Percentiles rank a stretch among this genome's conserved stretches.
phyloP scores from a whole-genome alignment of 2,329 filamentous ascomycete species.

The Verticillium zaregamsianum region DNA sequence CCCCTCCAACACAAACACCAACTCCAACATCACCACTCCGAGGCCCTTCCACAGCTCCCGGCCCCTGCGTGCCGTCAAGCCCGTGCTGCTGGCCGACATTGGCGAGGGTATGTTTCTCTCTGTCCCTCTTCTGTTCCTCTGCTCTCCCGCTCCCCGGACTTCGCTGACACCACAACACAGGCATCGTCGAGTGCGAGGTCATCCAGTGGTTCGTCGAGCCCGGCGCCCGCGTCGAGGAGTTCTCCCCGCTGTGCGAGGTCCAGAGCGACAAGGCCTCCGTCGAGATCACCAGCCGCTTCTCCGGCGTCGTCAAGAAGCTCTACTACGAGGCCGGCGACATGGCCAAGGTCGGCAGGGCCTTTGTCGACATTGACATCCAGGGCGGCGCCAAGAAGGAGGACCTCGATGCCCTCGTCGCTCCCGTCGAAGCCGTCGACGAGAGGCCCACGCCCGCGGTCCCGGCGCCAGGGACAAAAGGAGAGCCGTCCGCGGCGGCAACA shows the following conservation, averaged over 20 bases:
- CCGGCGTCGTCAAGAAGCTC: slow-evolving; percentile 92
- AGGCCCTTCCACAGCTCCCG: slow-evolving; percentile 49
- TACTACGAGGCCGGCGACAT: slow-evolving; percentile 96
- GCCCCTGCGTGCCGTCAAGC: slow-evolving; percentile 60
- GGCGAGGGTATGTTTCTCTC: slow-evolving; percentile 61
- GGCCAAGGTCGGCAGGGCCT: slow-evolving; percentile 88
- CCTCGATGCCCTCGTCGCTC: slow-evolving; percentile 25
- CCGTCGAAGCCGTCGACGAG: slow-evolving; percentile 6
- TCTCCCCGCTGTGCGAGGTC: slow-evolving; percentile 95
- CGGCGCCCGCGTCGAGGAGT: slow-evolving; percentile 92
- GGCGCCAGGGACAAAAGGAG: slow-evolving; percentile 8
- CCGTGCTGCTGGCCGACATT: slow-evolving; percentile 79
- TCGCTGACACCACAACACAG: slow-evolving; percentile 39
- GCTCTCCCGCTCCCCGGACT: neutral
- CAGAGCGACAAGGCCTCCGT: slow-evolving; percentile 93
- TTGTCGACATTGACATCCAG: slow-evolving; percentile 92
- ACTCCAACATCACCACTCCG: slow-evolving; percentile 6
- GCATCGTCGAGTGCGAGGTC: slow-evolving; percentile 96
- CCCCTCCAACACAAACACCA: neutral
- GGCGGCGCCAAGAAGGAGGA: slow-evolving; percentile 67
- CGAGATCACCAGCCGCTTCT: slow-evolving; percentile 93
- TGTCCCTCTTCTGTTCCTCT: neutral
- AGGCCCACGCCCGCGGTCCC: slow-evolving; percentile 18
- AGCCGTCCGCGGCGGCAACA: neutral
- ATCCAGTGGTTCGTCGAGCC: slow-evolving; percentile 99